Evolutionary conservation across 2,329 filamentous ascomycete species (phyloP).

Genomic region (Chrysoporthe cubensis): DNA sequence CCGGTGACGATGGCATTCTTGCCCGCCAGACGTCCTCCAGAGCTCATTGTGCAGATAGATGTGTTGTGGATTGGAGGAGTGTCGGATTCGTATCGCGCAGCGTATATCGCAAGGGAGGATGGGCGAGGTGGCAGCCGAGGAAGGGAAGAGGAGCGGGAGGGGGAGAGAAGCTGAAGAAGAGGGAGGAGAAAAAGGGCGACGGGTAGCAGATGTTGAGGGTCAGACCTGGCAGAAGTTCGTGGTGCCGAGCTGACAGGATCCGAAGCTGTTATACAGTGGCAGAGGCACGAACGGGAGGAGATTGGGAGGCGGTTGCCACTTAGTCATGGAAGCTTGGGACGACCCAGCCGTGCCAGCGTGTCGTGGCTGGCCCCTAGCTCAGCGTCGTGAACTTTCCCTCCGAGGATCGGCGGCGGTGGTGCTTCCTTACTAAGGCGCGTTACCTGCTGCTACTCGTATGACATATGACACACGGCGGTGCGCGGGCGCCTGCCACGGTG

Average conservation of each 20-base stretch:
- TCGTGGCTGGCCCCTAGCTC: not conserved
- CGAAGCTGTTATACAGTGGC: not conserved
- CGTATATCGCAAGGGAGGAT: not conserved
- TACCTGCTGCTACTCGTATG: not conserved
- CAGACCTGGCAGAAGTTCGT: not conserved
- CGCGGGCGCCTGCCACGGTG: too few relatives aligned
- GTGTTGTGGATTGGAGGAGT: not conserved
- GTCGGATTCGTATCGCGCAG: not conserved
- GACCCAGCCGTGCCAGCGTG: not conserved
- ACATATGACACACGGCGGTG: too few relatives aligned
- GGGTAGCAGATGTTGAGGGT: not conserved
- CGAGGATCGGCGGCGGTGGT: not conserved
- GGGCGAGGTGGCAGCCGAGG: not conserved
- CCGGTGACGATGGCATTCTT: conserved; percentile 78
- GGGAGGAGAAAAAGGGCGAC: not conserved
- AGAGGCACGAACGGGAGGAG: not conserved
- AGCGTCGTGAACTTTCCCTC: not conserved
- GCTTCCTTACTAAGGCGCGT: not conserved
- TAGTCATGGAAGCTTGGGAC: not conserved
- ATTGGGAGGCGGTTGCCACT: not conserved
- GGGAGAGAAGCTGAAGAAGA: not conserved
- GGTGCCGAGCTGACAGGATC: not conserved
- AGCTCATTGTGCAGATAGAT: conserved; percentile 12
- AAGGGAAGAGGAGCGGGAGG: not conserved
- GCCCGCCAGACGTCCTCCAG: conserved; percentile 56